Conservation (phyloP, 2,329 filamentous ascomycete species). For the Elsinoe australis region DNA sequence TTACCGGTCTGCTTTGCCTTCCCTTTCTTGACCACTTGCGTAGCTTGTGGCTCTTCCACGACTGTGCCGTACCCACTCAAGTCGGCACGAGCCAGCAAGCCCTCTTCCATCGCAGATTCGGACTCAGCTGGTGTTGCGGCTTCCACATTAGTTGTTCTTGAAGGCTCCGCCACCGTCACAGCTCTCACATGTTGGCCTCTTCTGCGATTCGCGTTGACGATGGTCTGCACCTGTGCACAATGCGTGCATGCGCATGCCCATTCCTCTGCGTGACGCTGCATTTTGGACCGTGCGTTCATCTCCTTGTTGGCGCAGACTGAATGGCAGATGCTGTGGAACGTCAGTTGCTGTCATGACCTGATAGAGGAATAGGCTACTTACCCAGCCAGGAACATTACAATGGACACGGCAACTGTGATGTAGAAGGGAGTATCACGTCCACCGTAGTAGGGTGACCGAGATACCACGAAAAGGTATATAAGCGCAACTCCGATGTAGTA, state of each 20-base stretch:
- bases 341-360: neutral
- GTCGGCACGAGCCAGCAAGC: neutral
- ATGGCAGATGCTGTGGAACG: neutral
- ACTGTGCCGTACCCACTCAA: neutral
- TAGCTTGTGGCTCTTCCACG: too few species aligned
- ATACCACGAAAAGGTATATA: neutral
- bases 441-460: neutral
- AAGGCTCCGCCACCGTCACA: neutral
- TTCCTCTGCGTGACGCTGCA: neutral
- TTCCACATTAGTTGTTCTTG: neutral
- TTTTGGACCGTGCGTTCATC: neutral
- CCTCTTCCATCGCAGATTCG: neutral
- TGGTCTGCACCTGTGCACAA: too few species aligned
- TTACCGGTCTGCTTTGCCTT: too few species aligned
- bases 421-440: too few species aligned
- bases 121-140: neutral
- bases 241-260: neutral
- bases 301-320: neutral
- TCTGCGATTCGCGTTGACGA: too few species aligned
- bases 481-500: neutral
- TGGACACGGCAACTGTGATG: neutral
- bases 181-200: too few species aligned
- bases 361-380: neutral
- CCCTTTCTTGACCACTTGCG: too few species aligned
- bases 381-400: neutral